Evolutionary conservation across 2,329 filamentous ascomycete species (phyloP).

Genomic region (Diaporthe nobilis): DNA sequence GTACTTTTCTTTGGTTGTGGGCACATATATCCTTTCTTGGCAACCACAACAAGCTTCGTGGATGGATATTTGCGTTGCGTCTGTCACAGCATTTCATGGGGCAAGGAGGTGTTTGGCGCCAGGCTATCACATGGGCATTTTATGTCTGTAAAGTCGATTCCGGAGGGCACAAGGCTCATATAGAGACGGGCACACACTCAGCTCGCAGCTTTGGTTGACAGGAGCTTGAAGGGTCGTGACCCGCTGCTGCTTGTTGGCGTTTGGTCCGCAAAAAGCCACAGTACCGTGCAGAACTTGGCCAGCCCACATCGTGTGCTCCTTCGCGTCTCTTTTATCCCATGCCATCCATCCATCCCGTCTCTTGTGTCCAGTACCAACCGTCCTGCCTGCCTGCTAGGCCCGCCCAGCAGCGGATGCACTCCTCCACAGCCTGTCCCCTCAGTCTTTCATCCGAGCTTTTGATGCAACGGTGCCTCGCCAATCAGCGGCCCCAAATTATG

Average conservation of each 20-base stretch:
- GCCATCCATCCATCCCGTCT: neutral
- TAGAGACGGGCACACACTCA: neutral
- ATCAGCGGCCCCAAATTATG: neutral
- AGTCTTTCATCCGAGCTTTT: slow-evolving; percentile 15
- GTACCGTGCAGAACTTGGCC: neutral
- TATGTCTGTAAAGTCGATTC: slow-evolving; percentile 24
- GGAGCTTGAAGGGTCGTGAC: neutral
- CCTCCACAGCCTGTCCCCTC: neutral
- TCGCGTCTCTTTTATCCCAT: neutral
- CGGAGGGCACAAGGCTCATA: slow-evolving; percentile 7
- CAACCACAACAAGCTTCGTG: slow-evolving; percentile 32
- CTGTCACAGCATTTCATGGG: slow-evolving; percentile 36
- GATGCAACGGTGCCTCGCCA: slow-evolving; percentile 2
- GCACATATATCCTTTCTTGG: slow-evolving; percentile 34
- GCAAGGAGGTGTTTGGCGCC: slow-evolving; percentile 41
- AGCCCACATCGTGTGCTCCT: neutral
- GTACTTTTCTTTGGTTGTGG: slow-evolving; percentile 28
- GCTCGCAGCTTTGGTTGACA: neutral
- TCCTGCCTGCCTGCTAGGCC: neutral
- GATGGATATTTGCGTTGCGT: slow-evolving; percentile 35
- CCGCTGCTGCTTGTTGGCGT: slow-evolving; percentile 20
- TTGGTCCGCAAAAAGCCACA: slow-evolving; percentile 16
- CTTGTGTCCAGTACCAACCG: neutral
- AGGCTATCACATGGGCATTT: slow-evolving; percentile 32
- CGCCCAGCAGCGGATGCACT: neutral